Conservation (phyloP, 768 basidiomycete species). For the Russula compacta region DNA sequence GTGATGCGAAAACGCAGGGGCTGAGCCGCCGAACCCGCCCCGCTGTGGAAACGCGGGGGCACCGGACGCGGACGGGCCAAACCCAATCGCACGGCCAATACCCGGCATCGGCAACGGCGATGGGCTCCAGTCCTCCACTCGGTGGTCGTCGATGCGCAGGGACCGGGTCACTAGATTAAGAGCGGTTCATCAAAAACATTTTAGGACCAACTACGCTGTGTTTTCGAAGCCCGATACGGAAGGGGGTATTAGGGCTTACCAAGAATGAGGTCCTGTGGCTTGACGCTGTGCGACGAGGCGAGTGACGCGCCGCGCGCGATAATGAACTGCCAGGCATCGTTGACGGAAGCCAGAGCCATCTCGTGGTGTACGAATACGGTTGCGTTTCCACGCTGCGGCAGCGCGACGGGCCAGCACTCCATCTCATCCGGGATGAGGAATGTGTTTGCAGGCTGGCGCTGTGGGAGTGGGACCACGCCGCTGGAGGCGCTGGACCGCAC, state of each 20-base stretch:
- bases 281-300: conserved; percentile 8
- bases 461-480: not conserved
- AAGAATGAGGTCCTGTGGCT: conserved; percentile 13
- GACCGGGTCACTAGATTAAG: conserved; percentile 11
- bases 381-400: conserved; percentile 9
- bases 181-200: not conserved
- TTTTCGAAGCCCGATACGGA: not conserved
- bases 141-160: conserved; percentile 6
- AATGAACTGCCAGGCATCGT: conserved; percentile 14
- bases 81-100: not conserved
- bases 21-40: not conserved
- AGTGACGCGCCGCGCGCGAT: conserved; percentile 5
- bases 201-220: not conserved
- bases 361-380: conserved; percentile 12
- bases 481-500: not conserved
- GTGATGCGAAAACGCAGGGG: conserved; percentile 1
- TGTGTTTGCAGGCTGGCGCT: conserved; percentile 7
- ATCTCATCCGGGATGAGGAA: conserved; percentile 5
- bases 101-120: not conserved
- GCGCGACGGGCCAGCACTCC: conserved; percentile 17
- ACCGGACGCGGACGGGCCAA: not conserved
- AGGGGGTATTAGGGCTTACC: not conserved
- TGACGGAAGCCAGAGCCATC: conserved; percentile 7
- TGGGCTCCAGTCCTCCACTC: conserved; percentile 14
- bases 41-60: not conserved